Evolutionary conservation across 2,329 filamentous ascomycete species (phyloP).

Genomic region (Calonectria multiphialidica): DNA sequence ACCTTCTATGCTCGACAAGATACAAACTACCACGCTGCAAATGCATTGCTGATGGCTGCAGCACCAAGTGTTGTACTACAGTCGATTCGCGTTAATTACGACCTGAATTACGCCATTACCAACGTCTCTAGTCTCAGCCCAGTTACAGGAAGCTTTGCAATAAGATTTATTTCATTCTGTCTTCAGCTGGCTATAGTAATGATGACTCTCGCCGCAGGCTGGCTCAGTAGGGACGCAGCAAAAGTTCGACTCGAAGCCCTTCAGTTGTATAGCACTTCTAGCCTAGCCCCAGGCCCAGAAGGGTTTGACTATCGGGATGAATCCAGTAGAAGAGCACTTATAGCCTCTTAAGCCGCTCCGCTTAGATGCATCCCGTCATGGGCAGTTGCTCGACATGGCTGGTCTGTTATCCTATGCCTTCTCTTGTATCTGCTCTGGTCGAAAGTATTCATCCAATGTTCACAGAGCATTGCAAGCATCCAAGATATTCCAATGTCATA

Average conservation of each 20-base stretch:
- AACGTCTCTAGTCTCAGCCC: conserved; percentile 10
- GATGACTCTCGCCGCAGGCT: background rate
- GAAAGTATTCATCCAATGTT: too few species aligned
- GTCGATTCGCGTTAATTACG: conserved; percentile 11
- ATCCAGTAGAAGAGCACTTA: too few species aligned
- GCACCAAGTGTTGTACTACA: background rate
- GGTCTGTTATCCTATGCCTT: too few species aligned
- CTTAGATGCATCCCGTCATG: too few species aligned
- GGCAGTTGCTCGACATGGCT: too few species aligned
- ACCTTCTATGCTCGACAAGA: background rate
- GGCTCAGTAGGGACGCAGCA: conserved; percentile 9
- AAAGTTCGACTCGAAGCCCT: background rate
- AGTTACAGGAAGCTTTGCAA: conserved; percentile 11
- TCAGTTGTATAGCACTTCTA: background rate
- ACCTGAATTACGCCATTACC: conserved; percentile 16
- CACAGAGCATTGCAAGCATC: too few species aligned
- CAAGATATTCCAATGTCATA: too few species aligned
- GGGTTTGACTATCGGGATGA: background rate
- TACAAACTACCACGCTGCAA: conserved; percentile 2
- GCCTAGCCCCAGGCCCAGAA: background rate
- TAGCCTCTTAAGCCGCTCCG: too few species aligned
- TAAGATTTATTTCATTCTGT: conserved; percentile 9
- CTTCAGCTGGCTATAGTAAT: conserved; percentile 1
- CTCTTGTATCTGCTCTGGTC: too few species aligned
- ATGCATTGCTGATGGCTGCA: background rate